Base-by-base conservation (phyloP, 352 stramenopile genomes). In the Globisporangium megalacanthum region DNA sequence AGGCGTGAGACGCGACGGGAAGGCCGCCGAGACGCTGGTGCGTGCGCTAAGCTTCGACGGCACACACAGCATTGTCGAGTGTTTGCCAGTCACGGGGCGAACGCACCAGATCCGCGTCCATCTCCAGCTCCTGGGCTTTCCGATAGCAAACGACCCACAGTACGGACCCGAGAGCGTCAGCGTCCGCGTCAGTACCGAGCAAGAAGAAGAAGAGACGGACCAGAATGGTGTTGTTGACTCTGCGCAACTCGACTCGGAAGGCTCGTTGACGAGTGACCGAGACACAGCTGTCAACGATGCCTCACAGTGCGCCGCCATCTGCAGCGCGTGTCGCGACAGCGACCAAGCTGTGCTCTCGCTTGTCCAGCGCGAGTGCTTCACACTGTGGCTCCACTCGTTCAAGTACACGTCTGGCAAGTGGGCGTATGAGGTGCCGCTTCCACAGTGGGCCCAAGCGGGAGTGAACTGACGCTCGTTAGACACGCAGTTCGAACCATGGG, bases 41-140 rank as follows among this genome's bases (percentile, higher is more conserved):
- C 53, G 60, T 1, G n/a, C 29, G n/a, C 36, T 68, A 20, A 62
- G 52, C 50, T 31, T 61, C 37, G 49, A 58, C n/a, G 60, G 64
- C 14, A 20, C 37, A 5, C 59, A 85, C 54, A 91, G 86, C 41
- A 60, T 98, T 45, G 78, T 98, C 9, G 72, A 97, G 52, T 96
- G 85, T 57, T 75, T 87, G 49, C 94, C 95, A 37, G 66, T 89
- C 22, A 98, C 96, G 9, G 96, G 96, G 6, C 65, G 96, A 9
- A 98, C 92, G 6, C 96, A 99, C 70, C 95, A 99, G 72, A 97
- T 98, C 65, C 86, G 96, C 31, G 72, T 98, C 1, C 96, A 99
- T 63, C 74, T 98, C 20, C 86, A 98, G 60, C 71, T 85, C 52
- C 49, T 93, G 20, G 79, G 74, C 6, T 85, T 85, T 59, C 89